Evolutionary conservation across 2,329 filamentous ascomycete species (phyloP), one percentile per base, ranked within the genome.

Genomic region (Aplosporella prunicola): DNA sequence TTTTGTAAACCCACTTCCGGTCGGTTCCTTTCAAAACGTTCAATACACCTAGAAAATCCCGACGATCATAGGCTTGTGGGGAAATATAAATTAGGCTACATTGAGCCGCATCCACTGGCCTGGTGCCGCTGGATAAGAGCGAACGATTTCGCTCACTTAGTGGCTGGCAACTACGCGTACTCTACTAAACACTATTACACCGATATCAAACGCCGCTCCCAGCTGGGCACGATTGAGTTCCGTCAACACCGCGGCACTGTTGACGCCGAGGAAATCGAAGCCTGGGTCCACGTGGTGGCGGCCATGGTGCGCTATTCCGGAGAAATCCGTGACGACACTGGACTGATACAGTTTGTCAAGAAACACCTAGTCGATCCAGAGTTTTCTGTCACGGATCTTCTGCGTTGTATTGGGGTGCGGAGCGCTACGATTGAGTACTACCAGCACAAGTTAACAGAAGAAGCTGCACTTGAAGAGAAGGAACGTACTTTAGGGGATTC

Each of bases 191-290:
- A 27, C 14, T 11, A 20, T n/a, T 15, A 35, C 17, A 5, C 26
- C 6, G 11, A 9, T 4, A 20, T 15, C 17, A 3, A 8, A 10
- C 11, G 14, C 9, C 14, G 13, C 17, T 15, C n/a, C n/a, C 10
- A 22, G 5, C 13, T 15, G 20, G 43, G 41, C 20, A 57, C 53
- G 2, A 45, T 58, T 24, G 51, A 51, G 31, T 57, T 57, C 41
- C 45, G 51, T 5, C 54, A 57, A 32, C 51, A 52, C 24, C 41
- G 42, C 17, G 48, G 45, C 1, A 52, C 50, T 7, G 32, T 53
- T 5, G 42, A 52, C 20, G 28, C 39, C 6, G 30, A 36, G 1
- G 47, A 51, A 16, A 42, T 53, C 8, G 36, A 48, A 5, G 43
- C 53, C 15, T 58, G 54, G 52, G 41, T 53, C 17, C 43, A 44